Evolutionary conservation across 108 stramenopile genomes (phyloP), one percentile per base, ranked within the genome.

Genomic region (Skeletonema costatum): DNA sequence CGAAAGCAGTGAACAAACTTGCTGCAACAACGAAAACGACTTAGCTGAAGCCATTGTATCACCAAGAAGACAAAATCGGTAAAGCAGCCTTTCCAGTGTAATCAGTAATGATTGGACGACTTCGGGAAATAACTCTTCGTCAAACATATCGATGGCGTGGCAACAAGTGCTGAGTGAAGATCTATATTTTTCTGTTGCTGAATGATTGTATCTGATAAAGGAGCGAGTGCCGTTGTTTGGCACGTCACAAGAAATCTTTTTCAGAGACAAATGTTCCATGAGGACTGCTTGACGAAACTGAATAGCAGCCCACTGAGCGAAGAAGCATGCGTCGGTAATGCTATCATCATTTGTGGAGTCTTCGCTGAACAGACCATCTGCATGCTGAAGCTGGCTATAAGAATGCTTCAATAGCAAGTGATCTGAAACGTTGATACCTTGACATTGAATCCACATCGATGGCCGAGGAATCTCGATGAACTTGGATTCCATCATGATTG

Each of bases 281-380:
- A 82, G 13, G 38, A 82, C 71, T 60, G 81, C 62, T 39, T 61
- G 58, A 29, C 66, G 59, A 16, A 82, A 51, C 65, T 71, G 81
- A 59, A 82, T 64, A 5, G 81, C 81, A 35, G 81, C 81, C 74
- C 74, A 71, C 67, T 75, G 81, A 25, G 64, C 81, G 56, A 62
- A 82, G 25, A 71, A 68, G 33, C 59, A 65, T 25, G 65, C 70
- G 44, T 75, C 70, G 7, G 48, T 59, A 19, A 19, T 35, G 39
- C 14, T 36, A 29, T 42, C 38, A 36, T 68, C 25, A 12, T 71
- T 41, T 36, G 71, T 44, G 8, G 36, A 58, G 3, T 65, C 64
- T 64, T 12, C 33, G 10, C 4, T 19, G 30, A 82, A 75, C 13
- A 66, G 50, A 59, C 21, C 46, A 32, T 75, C 65, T 19, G 81